phyloP scores from a whole-genome alignment of 2,329 filamentous ascomycete species.

The Trichophaea hybrida region DNA sequence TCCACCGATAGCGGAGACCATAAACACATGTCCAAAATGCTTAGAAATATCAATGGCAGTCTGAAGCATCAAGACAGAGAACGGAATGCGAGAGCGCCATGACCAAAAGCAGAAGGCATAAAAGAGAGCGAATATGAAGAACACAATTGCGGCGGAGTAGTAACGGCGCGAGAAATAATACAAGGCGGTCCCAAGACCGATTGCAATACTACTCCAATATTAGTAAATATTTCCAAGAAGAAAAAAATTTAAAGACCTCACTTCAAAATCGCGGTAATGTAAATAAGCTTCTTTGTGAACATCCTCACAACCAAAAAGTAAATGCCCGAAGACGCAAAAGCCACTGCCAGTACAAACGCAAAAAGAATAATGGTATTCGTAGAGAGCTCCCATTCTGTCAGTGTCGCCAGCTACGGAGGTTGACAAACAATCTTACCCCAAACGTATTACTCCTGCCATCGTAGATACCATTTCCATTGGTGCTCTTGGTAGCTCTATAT shows the following conservation, averaged over 20 bases:
- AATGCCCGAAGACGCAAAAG: constrained; percentile 56
- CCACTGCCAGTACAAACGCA: constrained; percentile 58
- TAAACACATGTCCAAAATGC: constrained; percentile 68
- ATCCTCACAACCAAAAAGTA: constrained; percentile 64
- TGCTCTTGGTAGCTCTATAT: constrained; percentile 49
- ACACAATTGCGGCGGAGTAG: constrained; percentile 75
- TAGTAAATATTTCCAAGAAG: background rate
- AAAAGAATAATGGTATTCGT: constrained; percentile 83
- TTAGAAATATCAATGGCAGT: constrained; percentile 54
- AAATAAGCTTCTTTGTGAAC: constrained; percentile 84
- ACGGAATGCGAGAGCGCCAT: constrained; percentile 84
- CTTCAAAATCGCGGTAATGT: constrained; percentile 80
- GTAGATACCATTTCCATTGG: constrained; percentile 62
- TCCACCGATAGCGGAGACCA: constrained; percentile 73
- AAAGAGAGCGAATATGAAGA: constrained; percentile 68
- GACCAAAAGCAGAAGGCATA: constrained; percentile 68
- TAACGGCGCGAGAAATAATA: constrained; percentile 44
- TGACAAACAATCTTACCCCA: constrained; percentile 2
- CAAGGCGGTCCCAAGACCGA: constrained; percentile 71
- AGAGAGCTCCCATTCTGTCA: constrained; percentile 25
- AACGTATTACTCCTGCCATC: constrained; percentile 49
- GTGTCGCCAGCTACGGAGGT: background rate
- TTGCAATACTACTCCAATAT: constrained; percentile 41
- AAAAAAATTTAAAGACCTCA: constrained; percentile 5
- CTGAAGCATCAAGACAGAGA: constrained; percentile 49